These are phyloP conservation scores for Globisporangium cylindrosporum DNA, from an alignment of 352 stramenopile genomes.

Conservation along the genomic window DNA sequence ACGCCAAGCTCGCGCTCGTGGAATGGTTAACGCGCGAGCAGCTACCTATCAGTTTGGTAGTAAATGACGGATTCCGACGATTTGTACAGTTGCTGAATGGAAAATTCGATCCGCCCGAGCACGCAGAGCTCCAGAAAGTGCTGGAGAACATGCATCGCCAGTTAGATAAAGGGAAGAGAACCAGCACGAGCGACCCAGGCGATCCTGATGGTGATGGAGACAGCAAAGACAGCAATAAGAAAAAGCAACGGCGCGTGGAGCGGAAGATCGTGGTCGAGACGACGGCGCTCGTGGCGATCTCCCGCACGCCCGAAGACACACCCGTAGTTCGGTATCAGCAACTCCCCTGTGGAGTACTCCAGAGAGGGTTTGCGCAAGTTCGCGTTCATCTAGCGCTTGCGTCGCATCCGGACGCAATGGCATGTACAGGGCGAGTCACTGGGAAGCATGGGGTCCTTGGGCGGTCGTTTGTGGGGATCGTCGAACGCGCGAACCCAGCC, in stretches of 20 bases:
- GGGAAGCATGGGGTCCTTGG: slow-evolving; percentile 46
- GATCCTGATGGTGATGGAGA: neutral
- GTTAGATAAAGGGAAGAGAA: slow-evolving; percentile 3
- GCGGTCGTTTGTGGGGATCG: slow-evolving; percentile 35
- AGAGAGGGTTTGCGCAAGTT: slow-evolving; percentile 29
- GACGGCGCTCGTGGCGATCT: slow-evolving; percentile 33
- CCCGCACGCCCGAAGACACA: slow-evolving; percentile 12
- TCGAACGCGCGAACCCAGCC: slow-evolving; percentile 20
- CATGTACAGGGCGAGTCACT: slow-evolving; percentile 26
- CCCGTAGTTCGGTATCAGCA: slow-evolving; percentile 10
- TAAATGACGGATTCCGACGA: slow-evolving; percentile 32
- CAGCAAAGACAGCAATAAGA: neutral
- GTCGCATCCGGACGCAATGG: slow-evolving; percentile 32
- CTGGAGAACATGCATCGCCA: slow-evolving; percentile 19
- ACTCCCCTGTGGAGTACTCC: slow-evolving; percentile 27
- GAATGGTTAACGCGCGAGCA: slow-evolving; percentile 46
- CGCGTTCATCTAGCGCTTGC: slow-evolving; percentile 32
- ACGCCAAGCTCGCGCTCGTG: slow-evolving; percentile 34
- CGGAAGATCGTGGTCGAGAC: slow-evolving; percentile 19
- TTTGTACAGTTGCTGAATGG: slow-evolving; percentile 39
- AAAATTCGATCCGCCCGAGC: slow-evolving; percentile 27
- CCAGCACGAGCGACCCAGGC: neutral
- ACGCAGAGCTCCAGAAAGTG: slow-evolving; percentile 27
- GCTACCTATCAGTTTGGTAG: slow-evolving; percentile 37
- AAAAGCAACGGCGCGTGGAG: slow-evolving; percentile 1